Evolutionary conservation across 1,284 basidiomycete species (phyloP), one percentile per base, ranked within the genome.

Genomic region (Fomitopsis pinicola): DNA sequence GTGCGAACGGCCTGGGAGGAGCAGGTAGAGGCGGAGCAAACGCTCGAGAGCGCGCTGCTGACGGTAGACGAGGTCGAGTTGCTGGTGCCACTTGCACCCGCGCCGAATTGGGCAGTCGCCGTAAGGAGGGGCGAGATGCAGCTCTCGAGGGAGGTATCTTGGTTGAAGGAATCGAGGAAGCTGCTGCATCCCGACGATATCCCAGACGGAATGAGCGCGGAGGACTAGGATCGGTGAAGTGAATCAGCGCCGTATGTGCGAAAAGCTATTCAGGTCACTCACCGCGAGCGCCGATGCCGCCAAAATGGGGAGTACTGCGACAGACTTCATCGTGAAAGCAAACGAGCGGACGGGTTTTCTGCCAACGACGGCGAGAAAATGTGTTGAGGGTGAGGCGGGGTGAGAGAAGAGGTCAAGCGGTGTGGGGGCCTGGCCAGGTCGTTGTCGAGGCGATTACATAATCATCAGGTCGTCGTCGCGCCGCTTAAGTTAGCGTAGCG

Each of bases 41-140:
- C 72, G 54, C 67, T 76, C 64, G 72, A 74, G 50, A 96, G 79
- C 1, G 89, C 77, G 26, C 75, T 71, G 59, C 76, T 76, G 71
- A 93, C 77, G 61, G 75, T 64, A 42, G 80, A 69, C 56, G 80
- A 65, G n/a, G 82, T 77, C 19, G 80, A 71, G 59, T 75, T 68
- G 36, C 76, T 72, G 44, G 78, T 68, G 15, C 77, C 66, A 67
- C 71, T 79, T 36, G 69, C 67, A 56, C 77, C 76, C 4, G 90
- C 85, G 30, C 80, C 78, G 71, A 88, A 94, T 40, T 76, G 71
- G 26, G 81, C 65, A 45, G 91, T 86, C 7, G 89, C 87, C 45
- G 77, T 74, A 65, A 84, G 78, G 67, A 96, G 75, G n/a, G 90
- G 77, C 1, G 73, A 69, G 8, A 90, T 82, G 80, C 94, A 97